Percentiles rank a stretch among this genome's conserved stretches.
Evolutionary conservation across 805 yeast species (phyloP).

Genomic region (fission yeast (Schizosaccharomyces pombe)): DNA sequence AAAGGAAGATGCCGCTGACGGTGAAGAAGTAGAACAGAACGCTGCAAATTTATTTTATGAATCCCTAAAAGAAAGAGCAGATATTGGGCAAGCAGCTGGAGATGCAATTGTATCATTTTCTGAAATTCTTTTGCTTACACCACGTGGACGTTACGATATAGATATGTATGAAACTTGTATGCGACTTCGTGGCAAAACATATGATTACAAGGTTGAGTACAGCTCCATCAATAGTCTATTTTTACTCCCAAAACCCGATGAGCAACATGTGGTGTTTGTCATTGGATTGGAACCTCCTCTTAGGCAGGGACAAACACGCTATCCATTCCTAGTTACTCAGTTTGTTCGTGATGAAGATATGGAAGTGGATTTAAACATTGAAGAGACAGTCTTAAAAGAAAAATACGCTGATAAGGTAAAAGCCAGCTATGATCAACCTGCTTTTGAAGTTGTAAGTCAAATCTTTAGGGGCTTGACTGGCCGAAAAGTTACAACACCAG

Average conservation of each 20-base stretch:
- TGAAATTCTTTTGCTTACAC: constrained; percentile 78
- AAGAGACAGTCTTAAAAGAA: constrained; percentile 27
- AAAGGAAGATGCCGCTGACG: constrained; percentile 15
- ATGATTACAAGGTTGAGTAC: constrained; percentile 86
- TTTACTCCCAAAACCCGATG: constrained; percentile 85
- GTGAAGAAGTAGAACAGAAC: constrained; percentile 18
- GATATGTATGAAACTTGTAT: constrained; percentile 74
- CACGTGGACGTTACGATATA: constrained; percentile 94
- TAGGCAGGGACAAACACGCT: constrained; percentile 93
- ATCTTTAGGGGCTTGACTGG: constrained; percentile 78
- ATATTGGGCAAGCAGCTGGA: constrained; percentile 81
- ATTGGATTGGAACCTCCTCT: constrained; percentile 90
- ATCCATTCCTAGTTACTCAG: constrained; percentile 77
- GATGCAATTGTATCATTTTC: constrained; percentile 84
- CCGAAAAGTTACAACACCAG: constrained; percentile 64
- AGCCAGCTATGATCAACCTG: constrained; percentile 53
- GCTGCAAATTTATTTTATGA: constrained; percentile 78
- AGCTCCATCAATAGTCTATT: constrained; percentile 75
- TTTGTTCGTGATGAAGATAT: constrained; percentile 75
- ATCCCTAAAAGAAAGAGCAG: constrained; percentile 75
- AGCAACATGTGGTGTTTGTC: constrained; percentile 64
- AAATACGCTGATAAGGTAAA: constrained; percentile 56
- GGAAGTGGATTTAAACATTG: constrained; percentile 67
- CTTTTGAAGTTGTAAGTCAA: constrained; percentile 69
- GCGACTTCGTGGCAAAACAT: constrained; percentile 88